Evolutionary conservation across 345 rosid genomes (phyloP), one percentile per base, ranked within the genome.

Genomic region (Rhodamnia rubescens): DNA sequence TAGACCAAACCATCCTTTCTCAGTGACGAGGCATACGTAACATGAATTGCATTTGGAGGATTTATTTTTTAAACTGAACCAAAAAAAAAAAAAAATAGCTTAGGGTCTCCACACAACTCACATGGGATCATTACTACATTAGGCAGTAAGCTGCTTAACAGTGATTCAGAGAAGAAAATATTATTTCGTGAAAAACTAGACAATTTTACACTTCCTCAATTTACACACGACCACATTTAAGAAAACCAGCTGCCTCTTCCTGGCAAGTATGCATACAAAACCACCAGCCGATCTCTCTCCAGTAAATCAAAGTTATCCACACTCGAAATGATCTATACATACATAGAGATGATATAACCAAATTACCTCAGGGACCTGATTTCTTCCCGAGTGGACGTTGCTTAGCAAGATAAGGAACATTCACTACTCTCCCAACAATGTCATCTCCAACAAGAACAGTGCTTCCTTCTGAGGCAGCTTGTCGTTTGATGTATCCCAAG

Each of bases 401-500:
- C 84, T 86, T 87, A 12, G 92, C 86, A 87, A 94, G 94, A 87
- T 89, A 95, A 55, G 98, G 98, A 87, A 91, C 91, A 80, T 94
- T 91, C 56, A 89, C 86, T 51, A 95, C 88, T 42, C 90, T 90
- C 49, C 94, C 98, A 24, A 61, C 84, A 22, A 92, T 85, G 81
- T 91, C 89, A 83, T 92, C 96, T 83, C 95, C 99, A 47, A 94
- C 88, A 82, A 85, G 87, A 36, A 95, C 95, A 59, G 89, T 84
- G 86, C 87, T 91, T 26, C 96, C 97, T 52, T 85, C 87, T 8
- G 89, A 85, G 84, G 91, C 93, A 81, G 89, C 91, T 89, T 91
- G 84, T 82, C 86, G 92, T 89, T 92, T 96, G 85, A 95, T 92
- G 92, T 96, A 96, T 84, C 98, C 98, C 86, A 96, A 89, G 59